Evolutionary conservation across 1,139 yeast genomes (phyloP), one percentile per base, ranked within the genome.

Genomic region (Scheffersomyces titani): DNA sequence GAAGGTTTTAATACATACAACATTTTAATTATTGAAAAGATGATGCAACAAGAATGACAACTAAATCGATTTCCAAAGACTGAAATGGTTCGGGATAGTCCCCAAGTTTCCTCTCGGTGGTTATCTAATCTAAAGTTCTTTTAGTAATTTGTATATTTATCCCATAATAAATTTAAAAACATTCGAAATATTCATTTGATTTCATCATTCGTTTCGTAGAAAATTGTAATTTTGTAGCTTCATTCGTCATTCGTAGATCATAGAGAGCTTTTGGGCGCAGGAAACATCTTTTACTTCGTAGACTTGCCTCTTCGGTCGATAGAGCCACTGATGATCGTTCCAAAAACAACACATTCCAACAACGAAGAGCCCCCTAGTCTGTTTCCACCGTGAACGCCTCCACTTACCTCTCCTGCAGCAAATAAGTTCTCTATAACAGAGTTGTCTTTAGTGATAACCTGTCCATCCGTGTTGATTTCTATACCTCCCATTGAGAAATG

Each of bases 401-500:
- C 79, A 55, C 76, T 71, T 19, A 73, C 76, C 59, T 76, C 81
- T 7, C 81, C 81, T 9, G 73, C 70, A 0, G 80, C 80, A 58
- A 65, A 76, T 36, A 75, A 63, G 52, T 71, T 71, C 3, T 63
- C 60, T 3, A 75, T 60, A 0, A 59, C 51, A 1, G 57, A 21
- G 18, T 68, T 69, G 16, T 60, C 53, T 19, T 62, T 57, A 6
- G 63, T 61, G 2, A 72, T 51, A 1, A 73, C 78, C 50, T 71
- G 71, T 3, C 71, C 73, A 20, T 63, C 18, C 18, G 62, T 53
- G 55, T 73, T 70, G 9, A 75, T 72, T 48, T 71, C 69, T 19
- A 76, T 64, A 3, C 81, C 81, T 13, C 81, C 81, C 80, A 76
- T 76, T 2, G 78, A 65, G 55, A 73, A 76, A 61, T 76, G 81